Evolutionary conservation across 2,329 filamentous ascomycete genomes (phyloP), one percentile per base, ranked within the genome.

Genomic region (Microsporum canis): DNA sequence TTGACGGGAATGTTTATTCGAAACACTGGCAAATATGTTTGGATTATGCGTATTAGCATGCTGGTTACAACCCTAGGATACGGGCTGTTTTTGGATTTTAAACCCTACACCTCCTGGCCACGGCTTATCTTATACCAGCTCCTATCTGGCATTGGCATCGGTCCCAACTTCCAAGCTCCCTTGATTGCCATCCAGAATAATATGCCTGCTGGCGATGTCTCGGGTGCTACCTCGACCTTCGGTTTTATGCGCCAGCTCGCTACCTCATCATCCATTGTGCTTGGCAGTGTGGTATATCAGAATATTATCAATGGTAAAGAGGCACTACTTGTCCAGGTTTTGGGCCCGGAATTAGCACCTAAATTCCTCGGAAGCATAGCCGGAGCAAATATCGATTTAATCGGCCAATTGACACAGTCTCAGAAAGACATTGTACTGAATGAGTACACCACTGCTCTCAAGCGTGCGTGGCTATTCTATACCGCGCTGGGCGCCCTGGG

Each of bases 1-100:
- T 67, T 69, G 2, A 81, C 80, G 43, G 87, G 83, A 64, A 83
- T 89, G 75, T 82, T 88, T 70, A 87, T 88, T 66, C 87, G 87
- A 61, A 91, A 84, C 70, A 88, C 85, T 0, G 87, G 87, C 36
- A 80, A 81, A 64, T 89, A 88, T 72, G 80, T 80, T 27, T 76
- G 79, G 10, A 73, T 81, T 53, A 88, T 91, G 67, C 78, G 82
- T 60, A 73, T 73, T 23, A 85, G 85, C 51, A 76, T 87, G 68
- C 62, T 76, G 7, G 69, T 88, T 61, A 82, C 84, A 72, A 80
- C 82, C 0, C 74, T 90, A 6, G 88, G 88, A 1, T 83, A 82
- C 53, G 87, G 87, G 60, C 81, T 87, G 60, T 79, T 85, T 67
- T 81, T 89, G 39, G 79, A 82, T 49, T 70, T 83, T 2, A 76